Evolutionary conservation across 345 rosid species (phyloP).

Genomic region (Lagerstroemia speciosa): DNA sequence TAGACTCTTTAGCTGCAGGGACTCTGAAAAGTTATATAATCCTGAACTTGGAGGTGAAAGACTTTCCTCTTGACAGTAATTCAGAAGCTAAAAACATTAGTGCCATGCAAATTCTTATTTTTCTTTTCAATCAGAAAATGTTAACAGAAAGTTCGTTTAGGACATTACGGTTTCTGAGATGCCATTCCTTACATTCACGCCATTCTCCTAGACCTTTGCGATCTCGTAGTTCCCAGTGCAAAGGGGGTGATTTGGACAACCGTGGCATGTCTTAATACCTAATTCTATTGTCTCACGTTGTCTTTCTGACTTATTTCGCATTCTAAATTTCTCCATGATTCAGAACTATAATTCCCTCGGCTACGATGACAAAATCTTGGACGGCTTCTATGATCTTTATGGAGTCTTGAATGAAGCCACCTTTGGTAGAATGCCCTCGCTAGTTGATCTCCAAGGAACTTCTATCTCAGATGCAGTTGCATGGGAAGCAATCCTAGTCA

Average conservation of each 20-base stretch:
- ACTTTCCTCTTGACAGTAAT: too few species aligned
- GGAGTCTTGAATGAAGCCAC: constrained; percentile 50
- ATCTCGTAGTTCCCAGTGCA: background rate
- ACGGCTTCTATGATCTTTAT: constrained; percentile 85
- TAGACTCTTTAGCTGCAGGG: background rate
- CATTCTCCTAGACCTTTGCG: background rate
- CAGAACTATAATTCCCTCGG: constrained; percentile 92
- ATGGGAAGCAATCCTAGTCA: constrained; percentile 88
- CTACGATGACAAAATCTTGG: constrained; percentile 92
- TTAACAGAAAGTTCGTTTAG: background rate
- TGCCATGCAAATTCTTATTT: background rate
- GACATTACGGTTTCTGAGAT: background rate
- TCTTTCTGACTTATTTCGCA: constrained; percentile 52
- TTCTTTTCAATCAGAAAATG: background rate
- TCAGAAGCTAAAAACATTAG: background rate
- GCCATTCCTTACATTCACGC: background rate
- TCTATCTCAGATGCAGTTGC: constrained; percentile 44
- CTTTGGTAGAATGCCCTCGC: constrained; percentile 70
- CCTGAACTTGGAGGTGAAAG: too few species aligned
- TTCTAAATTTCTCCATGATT: constrained; percentile 24
- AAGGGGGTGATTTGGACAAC: background rate
- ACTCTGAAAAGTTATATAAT: background rate
- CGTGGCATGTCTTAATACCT: constrained; percentile 7
- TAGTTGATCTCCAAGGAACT: constrained; percentile 80
- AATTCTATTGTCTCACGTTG: constrained; percentile 20